Evolutionary conservation across 2,329 filamentous ascomycete species (phyloP).

Genomic region (Colletotrichum incanum): DNA sequence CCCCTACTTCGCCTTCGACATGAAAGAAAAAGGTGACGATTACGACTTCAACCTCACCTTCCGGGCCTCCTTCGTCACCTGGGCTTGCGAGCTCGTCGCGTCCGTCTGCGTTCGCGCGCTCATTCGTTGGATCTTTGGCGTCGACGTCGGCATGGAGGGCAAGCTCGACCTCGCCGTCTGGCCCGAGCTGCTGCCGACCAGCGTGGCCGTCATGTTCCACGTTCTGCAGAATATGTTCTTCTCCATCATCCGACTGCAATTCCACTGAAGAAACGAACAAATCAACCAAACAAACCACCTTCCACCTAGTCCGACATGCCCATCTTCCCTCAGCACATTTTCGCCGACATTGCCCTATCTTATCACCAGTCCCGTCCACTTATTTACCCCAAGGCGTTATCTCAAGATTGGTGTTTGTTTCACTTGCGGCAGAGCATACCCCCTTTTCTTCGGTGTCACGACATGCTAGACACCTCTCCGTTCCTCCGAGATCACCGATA

Average conservation of each 20-base stretch:
- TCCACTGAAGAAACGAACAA: slow-evolving; percentile 51
- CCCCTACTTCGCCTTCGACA: slow-evolving; percentile 78
- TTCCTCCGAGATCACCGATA: not conserved
- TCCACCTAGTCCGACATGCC: not conserved
- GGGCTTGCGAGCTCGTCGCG: slow-evolving; percentile 76
- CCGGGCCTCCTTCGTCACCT: slow-evolving; percentile 75
- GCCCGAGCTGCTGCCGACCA: slow-evolving; percentile 78
- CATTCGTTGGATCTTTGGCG: slow-evolving; percentile 71
- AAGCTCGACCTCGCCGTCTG: slow-evolving; percentile 76
- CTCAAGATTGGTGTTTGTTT: not conserved
- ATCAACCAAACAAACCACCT: not conserved
- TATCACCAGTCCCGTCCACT: not conserved
- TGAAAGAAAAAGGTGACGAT: slow-evolving; percentile 54
- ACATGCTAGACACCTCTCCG: not conserved
- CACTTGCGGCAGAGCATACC: not conserved
- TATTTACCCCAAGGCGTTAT: not conserved
- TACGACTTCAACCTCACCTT: slow-evolving; percentile 78
- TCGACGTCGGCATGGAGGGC: slow-evolving; percentile 76
- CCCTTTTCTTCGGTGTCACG: not conserved
- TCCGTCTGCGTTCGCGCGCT: slow-evolving; percentile 73
- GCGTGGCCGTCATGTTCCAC: slow-evolving; percentile 76
- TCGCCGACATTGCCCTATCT: not conserved
- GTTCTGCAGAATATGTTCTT: slow-evolving; percentile 82
- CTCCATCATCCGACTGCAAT: slow-evolving; percentile 76
- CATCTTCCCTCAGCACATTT: not conserved